Evolutionary conservation across 1,284 basidiomycete species (phyloP).

Genomic region (Gymnopus androsaceus): DNA sequence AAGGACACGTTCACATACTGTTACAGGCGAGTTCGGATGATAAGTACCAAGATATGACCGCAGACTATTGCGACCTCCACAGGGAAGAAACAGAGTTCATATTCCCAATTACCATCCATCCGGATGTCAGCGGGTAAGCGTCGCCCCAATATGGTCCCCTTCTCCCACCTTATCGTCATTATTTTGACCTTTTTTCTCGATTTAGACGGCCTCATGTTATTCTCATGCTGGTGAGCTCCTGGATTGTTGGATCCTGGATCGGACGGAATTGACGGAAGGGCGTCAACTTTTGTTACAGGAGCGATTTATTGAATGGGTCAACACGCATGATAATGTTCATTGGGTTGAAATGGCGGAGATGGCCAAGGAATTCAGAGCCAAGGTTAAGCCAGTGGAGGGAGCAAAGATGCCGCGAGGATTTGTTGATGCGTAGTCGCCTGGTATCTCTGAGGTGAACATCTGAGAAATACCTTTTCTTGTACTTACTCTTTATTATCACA

Average conservation of each 20-base stretch:
- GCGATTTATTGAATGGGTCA: conserved; percentile 79
- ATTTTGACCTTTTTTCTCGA: conserved; percentile 35
- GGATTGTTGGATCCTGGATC: not conserved
- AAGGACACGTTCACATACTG: conserved; percentile 75
- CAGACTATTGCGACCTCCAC: not conserved
- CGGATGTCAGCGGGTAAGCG: conserved; percentile 74
- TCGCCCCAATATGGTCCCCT: conserved; percentile 25
- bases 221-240: conserved; percentile 61
- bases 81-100: conserved; percentile 74
- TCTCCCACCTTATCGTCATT: conserved; percentile 50
- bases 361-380: conserved; percentile 53
- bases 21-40: conserved; percentile 45
- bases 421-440: not conserved
- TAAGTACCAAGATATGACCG: not conserved
- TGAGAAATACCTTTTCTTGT: not conserved
- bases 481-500: too few species aligned
- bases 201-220: conserved; percentile 62
- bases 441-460: not conserved
- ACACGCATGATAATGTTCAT: conserved; percentile 69
- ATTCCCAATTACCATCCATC: conserved; percentile 78
- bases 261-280: not conserved
- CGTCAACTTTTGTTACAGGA: conserved; percentile 51
- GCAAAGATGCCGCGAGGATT: conserved; percentile 48
- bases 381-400: conserved; percentile 34
- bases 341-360: conserved; percentile 77